Evolutionary conservation across 768 basidiomycete species (phyloP).

Genomic region (Rossbeevera mucosa): DNA sequence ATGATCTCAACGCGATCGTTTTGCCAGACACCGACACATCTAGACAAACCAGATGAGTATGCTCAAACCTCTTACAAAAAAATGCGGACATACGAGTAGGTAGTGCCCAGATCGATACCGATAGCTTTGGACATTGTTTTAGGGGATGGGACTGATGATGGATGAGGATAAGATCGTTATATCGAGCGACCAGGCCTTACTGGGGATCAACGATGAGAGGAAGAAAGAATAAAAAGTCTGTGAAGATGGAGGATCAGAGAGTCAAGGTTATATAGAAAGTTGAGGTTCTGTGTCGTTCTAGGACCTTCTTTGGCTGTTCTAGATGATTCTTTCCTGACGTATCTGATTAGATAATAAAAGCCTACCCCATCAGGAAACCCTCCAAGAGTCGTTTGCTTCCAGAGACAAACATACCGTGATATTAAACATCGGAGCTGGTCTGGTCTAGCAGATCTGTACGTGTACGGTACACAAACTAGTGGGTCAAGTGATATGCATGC

Average conservation of each 20-base stretch:
- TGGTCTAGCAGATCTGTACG: slow-evolving; percentile 26
- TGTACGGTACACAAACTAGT: slow-evolving; percentile 21
- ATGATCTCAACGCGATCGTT: slow-evolving; percentile 99
- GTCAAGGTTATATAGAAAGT: slow-evolving; percentile 28
- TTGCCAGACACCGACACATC: slow-evolving; percentile 99
- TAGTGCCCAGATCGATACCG: slow-evolving; percentile 89
- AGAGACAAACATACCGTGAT: background rate
- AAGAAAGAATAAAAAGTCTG: slow-evolving; percentile 8
- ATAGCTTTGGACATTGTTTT: slow-evolving; percentile 68
- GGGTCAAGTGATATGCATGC: slow-evolving; percentile 26
- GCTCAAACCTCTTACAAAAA: background rate
- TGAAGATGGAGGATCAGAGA: slow-evolving; percentile 3
- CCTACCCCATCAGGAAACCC: slow-evolving; percentile 7
- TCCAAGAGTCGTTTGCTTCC: background rate
- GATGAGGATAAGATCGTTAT: slow-evolving; percentile 6
- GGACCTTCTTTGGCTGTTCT: slow-evolving; percentile 32
- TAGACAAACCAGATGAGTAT: slow-evolving; percentile 28
- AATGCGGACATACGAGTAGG: slow-evolving; percentile 68
- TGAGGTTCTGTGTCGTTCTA: slow-evolving; percentile 30
- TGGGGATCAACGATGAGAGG: slow-evolving; percentile 4
- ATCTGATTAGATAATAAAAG: slow-evolving; percentile 32
- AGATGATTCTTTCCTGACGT: slow-evolving; percentile 32
- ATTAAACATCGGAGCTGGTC: slow-evolving; percentile 12
- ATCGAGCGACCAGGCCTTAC: slow-evolving; percentile 17
- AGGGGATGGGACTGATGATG: slow-evolving; percentile 6